Evolutionary conservation across 495 filamentous ascomycete genomes (phyloP).

Genomic region (Cercophora scortea): DNA sequence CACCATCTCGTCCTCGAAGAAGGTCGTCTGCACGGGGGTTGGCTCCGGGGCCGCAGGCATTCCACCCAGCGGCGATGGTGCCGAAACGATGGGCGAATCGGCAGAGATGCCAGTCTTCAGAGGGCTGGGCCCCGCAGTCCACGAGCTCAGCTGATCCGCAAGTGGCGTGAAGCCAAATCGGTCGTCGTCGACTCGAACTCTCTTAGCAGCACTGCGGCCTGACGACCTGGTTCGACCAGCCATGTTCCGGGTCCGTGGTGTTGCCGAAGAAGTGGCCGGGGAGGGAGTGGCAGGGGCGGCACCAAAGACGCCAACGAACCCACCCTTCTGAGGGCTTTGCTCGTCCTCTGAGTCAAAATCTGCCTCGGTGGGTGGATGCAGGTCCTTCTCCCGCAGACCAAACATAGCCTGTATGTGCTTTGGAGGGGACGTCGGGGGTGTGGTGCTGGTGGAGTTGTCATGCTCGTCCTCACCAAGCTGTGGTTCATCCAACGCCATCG

Average conservation of each 20-base stretch:
- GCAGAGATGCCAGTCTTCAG: slow-evolving; percentile 29
- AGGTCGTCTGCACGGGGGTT: slow-evolving; percentile 34
- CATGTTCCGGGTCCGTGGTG: slow-evolving; percentile 2
- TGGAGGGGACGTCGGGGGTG: slow-evolving; percentile 24
- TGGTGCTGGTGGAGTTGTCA: slow-evolving; percentile 13
- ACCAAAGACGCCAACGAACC: slow-evolving; percentile 13
- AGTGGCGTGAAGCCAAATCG: slow-evolving; percentile 53
- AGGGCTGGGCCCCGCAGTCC: slow-evolving; percentile 43
- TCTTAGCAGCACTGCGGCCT: slow-evolving; percentile 15
- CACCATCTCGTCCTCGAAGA: slow-evolving; percentile 53
- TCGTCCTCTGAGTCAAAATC: slow-evolving; percentile 52
- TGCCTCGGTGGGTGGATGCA: slow-evolving; percentile 22
- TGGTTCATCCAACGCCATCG: slow-evolving; percentile 25
- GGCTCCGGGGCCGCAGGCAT: slow-evolving; percentile 7
- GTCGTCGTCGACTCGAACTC: slow-evolving; percentile 7
- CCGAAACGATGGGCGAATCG: neutral
- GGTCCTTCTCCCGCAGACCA: slow-evolving; percentile 27
- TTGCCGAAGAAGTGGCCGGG: slow-evolving; percentile 22
- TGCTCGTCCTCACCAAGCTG: slow-evolving; percentile 5
- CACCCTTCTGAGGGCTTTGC: slow-evolving; percentile 26
- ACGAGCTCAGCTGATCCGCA: slow-evolving; percentile 49
- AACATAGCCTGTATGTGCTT: slow-evolving; percentile 20
- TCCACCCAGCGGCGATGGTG: neutral
- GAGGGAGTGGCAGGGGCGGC: slow-evolving; percentile 26
- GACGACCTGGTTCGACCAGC: slow-evolving; percentile 2